Conservation (phyloP, 306 rosid genomes). For the Sesbania bispinosa region DNA sequence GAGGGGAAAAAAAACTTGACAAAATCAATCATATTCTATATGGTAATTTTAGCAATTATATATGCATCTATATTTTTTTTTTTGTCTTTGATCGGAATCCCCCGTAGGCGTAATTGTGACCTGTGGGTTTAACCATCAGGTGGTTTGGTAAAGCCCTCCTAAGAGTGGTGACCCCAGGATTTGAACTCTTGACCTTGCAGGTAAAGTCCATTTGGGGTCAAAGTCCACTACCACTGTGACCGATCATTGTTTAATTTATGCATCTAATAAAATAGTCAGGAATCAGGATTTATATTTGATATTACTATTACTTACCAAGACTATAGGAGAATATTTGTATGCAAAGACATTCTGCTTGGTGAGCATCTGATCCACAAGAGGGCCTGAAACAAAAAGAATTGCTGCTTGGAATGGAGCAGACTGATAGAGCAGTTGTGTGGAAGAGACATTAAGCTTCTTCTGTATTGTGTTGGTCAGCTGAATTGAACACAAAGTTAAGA, state of each 20-base stretch:
- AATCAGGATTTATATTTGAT: neutral
- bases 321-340: slow-evolving; percentile 71
- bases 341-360: slow-evolving; percentile 83
- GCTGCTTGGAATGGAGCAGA: slow-evolving; percentile 99
- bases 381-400: slow-evolving; percentile 89
- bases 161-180: too few species aligned
- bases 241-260: too few species aligned
- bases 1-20: neutral
- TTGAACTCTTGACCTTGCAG: too few species aligned
- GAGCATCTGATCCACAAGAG: slow-evolving; percentile 77
- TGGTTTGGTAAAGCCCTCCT: too few species aligned
- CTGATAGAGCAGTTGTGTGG: slow-evolving; percentile 90
- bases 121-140: too few species aligned
- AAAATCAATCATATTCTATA: neutral
- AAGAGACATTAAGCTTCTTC: slow-evolving; percentile 88
- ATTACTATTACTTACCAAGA: slow-evolving; percentile 68
- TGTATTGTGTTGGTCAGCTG: slow-evolving; percentile 98
- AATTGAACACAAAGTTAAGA: slow-evolving; percentile 50
- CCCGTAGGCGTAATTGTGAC: too few species aligned
- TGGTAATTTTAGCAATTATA: neutral
- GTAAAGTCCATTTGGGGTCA: too few species aligned
- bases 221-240: too few species aligned
- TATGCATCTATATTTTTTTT: neutral
- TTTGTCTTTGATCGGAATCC: too few species aligned
- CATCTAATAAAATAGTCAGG: neutral